Base-by-base conservation (phyloP, 352 stramenopile species). In the Phytophthora pluvialis region DNA sequence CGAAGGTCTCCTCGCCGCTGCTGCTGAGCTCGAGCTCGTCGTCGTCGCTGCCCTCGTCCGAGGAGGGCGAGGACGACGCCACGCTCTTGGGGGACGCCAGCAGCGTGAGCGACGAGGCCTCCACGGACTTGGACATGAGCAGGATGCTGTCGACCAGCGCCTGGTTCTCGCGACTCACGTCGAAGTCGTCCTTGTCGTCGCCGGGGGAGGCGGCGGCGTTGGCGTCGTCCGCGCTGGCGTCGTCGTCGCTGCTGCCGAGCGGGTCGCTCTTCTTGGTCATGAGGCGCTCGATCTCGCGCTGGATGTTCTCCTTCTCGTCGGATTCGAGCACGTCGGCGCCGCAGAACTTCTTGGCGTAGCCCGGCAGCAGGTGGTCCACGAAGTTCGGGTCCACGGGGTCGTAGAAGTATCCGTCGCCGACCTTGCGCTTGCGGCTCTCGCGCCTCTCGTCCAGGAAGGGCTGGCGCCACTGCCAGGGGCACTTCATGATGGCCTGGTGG, bases 401-500 rank as follows among this genome's bases (percentile, higher is more conserved):
- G 73, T 91, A 92, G 56, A 92, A 91, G 66, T 81, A 87, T 49
- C 83, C 85, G 64, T 95, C 87, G 52, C 84, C 87, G 11, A 87
- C 80, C 66, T 93, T 91, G 70, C 87, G 87, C 74, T 95, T 95
- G 67, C 86, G 83, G 64, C 79, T 91, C 47, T 87, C 85, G 50
- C 73, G 87, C 60, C 89, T 90, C 60, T 92, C 87, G 51, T 93
- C 87, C 49, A 95, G 68, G 67, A 95, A 95, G 11, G 86, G 84
- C 63, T 91, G 77, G 29, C 87, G 87, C 87, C 87, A 95, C 55
- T 95, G 87, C 87, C 87, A 95, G 25, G 87, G 87, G 45, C 87
- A 95, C 72, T 95, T 95, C 78, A 95, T 89, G 67, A 95, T 93
- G 40, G 87, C 83, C 64, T 92, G 81, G 73, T 94, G 85, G 48